These are phyloP conservation scores for Vigna unguiculata DNA, from an alignment of 306 rosid genomes.

Conservation along the genomic window DNA sequence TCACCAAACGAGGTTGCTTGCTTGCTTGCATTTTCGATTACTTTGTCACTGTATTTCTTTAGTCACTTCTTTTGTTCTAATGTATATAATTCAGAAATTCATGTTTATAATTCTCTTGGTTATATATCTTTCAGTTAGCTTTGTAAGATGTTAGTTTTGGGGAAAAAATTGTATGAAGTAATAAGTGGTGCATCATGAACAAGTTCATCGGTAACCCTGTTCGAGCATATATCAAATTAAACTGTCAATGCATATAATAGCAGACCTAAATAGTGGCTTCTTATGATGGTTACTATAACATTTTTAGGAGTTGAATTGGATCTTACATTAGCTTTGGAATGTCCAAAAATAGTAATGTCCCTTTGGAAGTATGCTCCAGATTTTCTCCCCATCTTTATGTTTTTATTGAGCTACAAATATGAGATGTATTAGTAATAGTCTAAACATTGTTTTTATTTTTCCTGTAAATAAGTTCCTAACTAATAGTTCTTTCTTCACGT, in stretches of 20 bases:
- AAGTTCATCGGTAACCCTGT: neutral
- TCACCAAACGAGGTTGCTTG: slow-evolving; percentile 49
- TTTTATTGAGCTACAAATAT: slow-evolving; percentile 8
- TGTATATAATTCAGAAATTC: slow-evolving; percentile 19
- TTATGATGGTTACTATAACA: neutral
- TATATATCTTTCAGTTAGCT: slow-evolving; percentile 13
- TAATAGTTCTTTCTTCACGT: slow-evolving; percentile 13
- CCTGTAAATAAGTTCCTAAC: slow-evolving; percentile 9
- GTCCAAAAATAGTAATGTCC: slow-evolving; percentile 13
- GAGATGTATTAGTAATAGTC: neutral
- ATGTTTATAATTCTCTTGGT: slow-evolving; percentile 18
- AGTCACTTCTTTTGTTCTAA: slow-evolving; percentile 5
- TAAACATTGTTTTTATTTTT: neutral
- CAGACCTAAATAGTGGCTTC: slow-evolving; percentile 11
- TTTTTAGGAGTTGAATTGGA: slow-evolving; percentile 7
- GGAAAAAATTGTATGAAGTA: neutral
- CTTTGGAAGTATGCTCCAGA: slow-evolving; percentile 11
- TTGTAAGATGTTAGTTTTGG: slow-evolving; percentile 3
- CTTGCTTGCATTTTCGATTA: slow-evolving; percentile 11
- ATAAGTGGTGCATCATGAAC: slow-evolving; percentile 15
- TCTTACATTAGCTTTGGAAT: neutral
- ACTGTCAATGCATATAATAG: slow-evolving; percentile 28
- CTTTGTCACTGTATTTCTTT: slow-evolving; percentile 3
- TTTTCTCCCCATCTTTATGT: neutral
- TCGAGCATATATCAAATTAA: slow-evolving; percentile 14